These are phyloP conservation scores for Xerocomellus dryophilus DNA, from an alignment of 768 basidiomycete species.

Conservation along the genomic window DNA sequence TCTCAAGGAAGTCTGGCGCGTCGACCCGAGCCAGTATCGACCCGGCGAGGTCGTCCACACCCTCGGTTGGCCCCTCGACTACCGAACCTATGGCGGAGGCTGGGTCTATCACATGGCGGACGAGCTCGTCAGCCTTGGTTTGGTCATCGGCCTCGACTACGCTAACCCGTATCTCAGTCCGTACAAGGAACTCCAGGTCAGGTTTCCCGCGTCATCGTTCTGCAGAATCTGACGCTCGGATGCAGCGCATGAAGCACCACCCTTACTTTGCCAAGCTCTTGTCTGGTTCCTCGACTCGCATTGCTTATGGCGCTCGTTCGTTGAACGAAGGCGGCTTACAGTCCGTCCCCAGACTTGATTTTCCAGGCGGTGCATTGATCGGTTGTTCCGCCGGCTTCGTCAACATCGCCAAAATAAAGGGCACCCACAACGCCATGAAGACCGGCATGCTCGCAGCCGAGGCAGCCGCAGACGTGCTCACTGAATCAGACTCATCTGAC, in stretches of 20 bases:
- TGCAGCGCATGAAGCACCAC: constrained; percentile 90
- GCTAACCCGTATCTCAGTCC: constrained; percentile 90
- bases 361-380: constrained; percentile 92
- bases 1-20: constrained; percentile 96
- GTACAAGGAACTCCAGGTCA: constrained; percentile 88
- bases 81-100: constrained; percentile 77
- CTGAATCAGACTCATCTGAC: constrained; percentile 40
- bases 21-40: constrained; percentile 58
- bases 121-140: constrained; percentile 82
- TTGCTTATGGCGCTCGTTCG: constrained; percentile 88
- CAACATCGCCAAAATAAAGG: constrained; percentile 97
- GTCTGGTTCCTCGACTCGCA: constrained; percentile 63
- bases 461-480: constrained; percentile 66
- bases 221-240: constrained; percentile 2
- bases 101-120: constrained; percentile 96
- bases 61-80: constrained; percentile 89
- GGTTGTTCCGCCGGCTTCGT: constrained; percentile 96
- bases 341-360: constrained; percentile 80
- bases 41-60: constrained; percentile 86
- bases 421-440: constrained; percentile 99
- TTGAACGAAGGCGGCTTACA: constrained; percentile 95
- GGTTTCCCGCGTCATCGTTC: constrained; percentile 16
- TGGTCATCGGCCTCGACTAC: constrained; percentile 94
- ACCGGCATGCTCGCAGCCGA: constrained; percentile 97
- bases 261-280: constrained; percentile 85